Evolutionary conservation across 306 rosid species (phyloP).

Genomic region (Rubus idaeus): DNA sequence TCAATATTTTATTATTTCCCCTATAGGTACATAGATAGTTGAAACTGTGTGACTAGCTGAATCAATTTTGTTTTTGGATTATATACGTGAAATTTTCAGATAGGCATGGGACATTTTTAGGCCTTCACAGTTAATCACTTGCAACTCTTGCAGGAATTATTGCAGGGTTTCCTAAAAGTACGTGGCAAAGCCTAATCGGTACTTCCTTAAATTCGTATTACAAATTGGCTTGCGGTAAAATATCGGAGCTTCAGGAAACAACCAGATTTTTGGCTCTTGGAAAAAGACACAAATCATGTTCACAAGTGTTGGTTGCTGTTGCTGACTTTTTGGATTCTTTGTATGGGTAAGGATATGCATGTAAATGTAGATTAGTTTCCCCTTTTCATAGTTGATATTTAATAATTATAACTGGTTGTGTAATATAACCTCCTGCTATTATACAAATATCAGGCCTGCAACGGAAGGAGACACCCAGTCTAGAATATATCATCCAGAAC

Average conservation of each 20-base stretch:
- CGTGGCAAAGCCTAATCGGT: constrained; percentile 73
- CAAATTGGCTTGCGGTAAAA: constrained; percentile 33
- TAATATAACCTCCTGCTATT: constrained; percentile 23
- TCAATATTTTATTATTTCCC: neutral
- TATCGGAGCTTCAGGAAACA: constrained; percentile 39
- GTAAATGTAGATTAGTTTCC: constrained; percentile 3
- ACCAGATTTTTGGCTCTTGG: constrained; percentile 56
- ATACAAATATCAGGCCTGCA: constrained; percentile 43
- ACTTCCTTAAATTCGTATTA: constrained; percentile 55
- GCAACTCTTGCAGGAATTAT: constrained; percentile 32
- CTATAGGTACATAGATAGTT: neutral
- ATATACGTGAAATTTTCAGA: neutral
- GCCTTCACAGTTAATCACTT: constrained; percentile 8
- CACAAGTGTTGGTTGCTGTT: constrained; percentile 68
- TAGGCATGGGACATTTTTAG: neutral
- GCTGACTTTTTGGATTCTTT: constrained; percentile 70
- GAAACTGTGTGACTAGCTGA: neutral
- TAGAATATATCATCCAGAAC: constrained; percentile 49
- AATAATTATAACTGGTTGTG: neutral
- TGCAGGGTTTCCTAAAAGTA: constrained; percentile 40
- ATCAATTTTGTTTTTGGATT: neutral
- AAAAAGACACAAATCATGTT: constrained; percentile 58
- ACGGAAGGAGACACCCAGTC: constrained; percentile 37
- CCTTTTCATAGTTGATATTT: constrained; percentile 12
- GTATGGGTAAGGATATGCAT: constrained; percentile 57